phyloP scores from a whole-genome alignment of 1,284 basidiomycete genomes.

The Malassezia obtusa region DNA sequence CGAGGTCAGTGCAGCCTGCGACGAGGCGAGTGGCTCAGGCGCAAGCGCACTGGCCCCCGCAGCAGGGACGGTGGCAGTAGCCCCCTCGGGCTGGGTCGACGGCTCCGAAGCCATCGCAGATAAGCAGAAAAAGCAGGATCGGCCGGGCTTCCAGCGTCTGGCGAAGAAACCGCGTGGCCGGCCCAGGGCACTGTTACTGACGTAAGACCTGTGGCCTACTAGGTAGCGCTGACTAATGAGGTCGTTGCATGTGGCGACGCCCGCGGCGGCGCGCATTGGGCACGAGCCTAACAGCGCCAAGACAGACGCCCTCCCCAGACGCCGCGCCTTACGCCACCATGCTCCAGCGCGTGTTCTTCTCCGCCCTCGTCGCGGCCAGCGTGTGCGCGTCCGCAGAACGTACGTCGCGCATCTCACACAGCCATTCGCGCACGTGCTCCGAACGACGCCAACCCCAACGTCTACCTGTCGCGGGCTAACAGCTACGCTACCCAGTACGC shows the following conservation, averaged over 20 bases:
- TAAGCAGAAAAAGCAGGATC: neutral
- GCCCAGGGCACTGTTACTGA: no score
- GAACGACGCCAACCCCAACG: neutral
- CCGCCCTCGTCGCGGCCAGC: neutral
- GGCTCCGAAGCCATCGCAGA: neutral
- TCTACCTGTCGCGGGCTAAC: neutral
- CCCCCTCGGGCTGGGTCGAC: neutral
- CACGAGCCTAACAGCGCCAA: no score
- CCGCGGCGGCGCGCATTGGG: no score
- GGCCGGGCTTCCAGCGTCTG: no score
- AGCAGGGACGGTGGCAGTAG: neutral
- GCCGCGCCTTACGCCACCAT: no score
- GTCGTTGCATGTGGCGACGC: no score
- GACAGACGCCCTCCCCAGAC: no score
- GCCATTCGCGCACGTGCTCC: neutral
- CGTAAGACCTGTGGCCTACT: no score
- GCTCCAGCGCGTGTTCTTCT: no score
- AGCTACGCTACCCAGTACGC: slow-evolving; percentile 1
- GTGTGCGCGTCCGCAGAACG: neutral
- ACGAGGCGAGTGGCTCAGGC: slow-evolving; percentile 28
- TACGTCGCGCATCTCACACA: neutral
- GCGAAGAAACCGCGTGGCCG: no score
- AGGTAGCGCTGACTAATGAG: no score
- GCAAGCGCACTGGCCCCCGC: slow-evolving; percentile 17
- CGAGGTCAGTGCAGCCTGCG: slow-evolving; percentile 30